A percentile compares a stretch with the other conserved stretches of the same genome.
These are phyloP conservation scores for Ulota crispa DNA, from an alignment of 225 moss, liverwort and hornwort genomes.

Conservation along the genomic window DNA sequence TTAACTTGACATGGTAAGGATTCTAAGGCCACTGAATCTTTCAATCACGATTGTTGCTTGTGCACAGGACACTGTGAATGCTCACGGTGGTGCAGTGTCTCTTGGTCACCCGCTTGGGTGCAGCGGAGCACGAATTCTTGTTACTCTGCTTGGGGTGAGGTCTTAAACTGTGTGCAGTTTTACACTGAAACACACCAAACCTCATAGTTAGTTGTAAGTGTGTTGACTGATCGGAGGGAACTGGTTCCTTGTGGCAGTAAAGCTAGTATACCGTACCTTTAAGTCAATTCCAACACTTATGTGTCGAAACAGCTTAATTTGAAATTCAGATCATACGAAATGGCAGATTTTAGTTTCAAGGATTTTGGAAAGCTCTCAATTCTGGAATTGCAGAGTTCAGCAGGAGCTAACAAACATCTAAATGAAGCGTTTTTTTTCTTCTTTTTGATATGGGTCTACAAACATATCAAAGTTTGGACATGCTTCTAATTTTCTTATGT, in stretches of 20 bases:
- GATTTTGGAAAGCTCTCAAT: background rate
- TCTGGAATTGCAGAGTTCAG: background rate
- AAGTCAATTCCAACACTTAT: background rate
- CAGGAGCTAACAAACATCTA: background rate
- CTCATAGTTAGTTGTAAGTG: background rate
- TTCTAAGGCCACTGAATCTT: background rate
- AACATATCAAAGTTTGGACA: background rate
- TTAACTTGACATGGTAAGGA: background rate
- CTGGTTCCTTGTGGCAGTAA: background rate
- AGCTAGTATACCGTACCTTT: background rate
- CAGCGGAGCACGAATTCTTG: constrained; percentile 91
- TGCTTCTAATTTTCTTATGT: background rate
- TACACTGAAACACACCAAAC: background rate
- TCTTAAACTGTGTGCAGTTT: background rate
- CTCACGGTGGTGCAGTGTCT: constrained; percentile 91
- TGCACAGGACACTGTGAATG: constrained; percentile 82
- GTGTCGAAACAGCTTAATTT: background rate
- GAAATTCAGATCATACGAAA: background rate
- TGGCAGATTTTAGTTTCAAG: background rate
- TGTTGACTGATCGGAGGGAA: background rate
- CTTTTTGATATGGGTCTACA: background rate
- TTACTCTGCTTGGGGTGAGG: constrained; percentile 86
- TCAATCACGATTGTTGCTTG: constrained; percentile 15
- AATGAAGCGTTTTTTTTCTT: background rate
- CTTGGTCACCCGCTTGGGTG: constrained; percentile 97